phyloP scores from a whole-genome alignment of 2,329 filamentous ascomycete genomes.

The Fusarium sublunatum region DNA sequence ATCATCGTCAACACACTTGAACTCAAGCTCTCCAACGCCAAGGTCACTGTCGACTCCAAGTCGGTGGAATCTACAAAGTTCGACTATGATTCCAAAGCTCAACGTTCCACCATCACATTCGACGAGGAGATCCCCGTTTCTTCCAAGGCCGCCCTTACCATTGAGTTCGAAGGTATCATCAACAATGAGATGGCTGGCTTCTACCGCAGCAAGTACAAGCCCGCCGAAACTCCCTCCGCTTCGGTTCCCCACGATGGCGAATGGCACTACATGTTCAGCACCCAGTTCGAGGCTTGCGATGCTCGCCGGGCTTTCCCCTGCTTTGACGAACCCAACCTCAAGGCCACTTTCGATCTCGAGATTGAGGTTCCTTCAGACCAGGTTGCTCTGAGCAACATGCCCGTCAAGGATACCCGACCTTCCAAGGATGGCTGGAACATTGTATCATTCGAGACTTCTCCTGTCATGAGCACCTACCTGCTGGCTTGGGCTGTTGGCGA shows the following conservation, averaged over 20 bases:
- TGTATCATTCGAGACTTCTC: conserved; percentile 84
- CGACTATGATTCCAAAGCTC: conserved; percentile 83
- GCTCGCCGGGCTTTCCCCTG: conserved; percentile 95
- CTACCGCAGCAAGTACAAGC: conserved; percentile 94
- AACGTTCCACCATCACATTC: conserved; percentile 85
- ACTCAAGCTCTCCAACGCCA: conserved; percentile 76
- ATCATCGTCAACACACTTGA: conserved; percentile 88
- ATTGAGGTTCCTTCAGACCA: conserved; percentile 91
- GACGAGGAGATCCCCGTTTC: conserved; percentile 74
- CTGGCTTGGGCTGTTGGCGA: conserved; percentile 95
- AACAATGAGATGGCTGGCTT: conserved; percentile 95
- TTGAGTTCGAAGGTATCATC: conserved; percentile 83
- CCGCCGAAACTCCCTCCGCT: conserved; percentile 73
- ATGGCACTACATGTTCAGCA: conserved; percentile 85
- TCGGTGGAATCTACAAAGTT: conserved; percentile 73
- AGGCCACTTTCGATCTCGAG: conserved; percentile 93
- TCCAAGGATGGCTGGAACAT: conserved; percentile 73
- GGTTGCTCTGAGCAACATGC: conserved; percentile 95
- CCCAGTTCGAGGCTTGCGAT: conserved; percentile 97
- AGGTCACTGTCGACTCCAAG: conserved; percentile 69
- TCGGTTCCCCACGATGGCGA: conserved; percentile 81
- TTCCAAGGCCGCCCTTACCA: conserved; percentile 72
- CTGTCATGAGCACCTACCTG: conserved; percentile 92
- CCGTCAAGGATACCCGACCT: conserved; percentile 75
- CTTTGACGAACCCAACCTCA: conserved; percentile 97